A percentile compares a stretch with the other conserved stretches of the same genome.
These are phyloP conservation scores for Leccinum rimulosum DNA, from an alignment of 768 basidiomycete species.

Conservation along the genomic window DNA sequence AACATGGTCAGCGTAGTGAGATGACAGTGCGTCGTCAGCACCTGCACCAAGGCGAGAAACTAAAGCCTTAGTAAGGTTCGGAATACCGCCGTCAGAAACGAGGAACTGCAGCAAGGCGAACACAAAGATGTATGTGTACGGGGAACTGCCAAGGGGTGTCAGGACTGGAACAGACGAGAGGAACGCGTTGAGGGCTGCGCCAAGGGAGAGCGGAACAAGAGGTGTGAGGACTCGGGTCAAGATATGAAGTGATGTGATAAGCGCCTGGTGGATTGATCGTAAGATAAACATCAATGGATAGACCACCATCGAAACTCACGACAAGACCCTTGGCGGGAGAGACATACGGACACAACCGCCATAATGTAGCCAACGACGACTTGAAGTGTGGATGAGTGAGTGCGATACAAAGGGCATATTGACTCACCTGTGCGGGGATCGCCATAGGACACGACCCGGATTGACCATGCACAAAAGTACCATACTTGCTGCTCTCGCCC, in stretches of 20 bases:
- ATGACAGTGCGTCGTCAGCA: conserved; percentile 61
- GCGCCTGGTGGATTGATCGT: conserved; percentile 36
- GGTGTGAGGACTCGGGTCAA: conserved; percentile 77
- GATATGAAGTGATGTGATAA: conserved; percentile 70
- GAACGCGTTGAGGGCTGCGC: conserved; percentile 34
- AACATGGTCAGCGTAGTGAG: conserved; percentile 79
- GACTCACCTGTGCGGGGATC: conserved; percentile 13
- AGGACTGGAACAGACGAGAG: conserved; percentile 19
- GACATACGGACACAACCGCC: conserved; percentile 20
- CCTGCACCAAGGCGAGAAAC: conserved; percentile 92
- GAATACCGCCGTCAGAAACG: conserved; percentile 73
- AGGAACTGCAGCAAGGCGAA: conserved; percentile 74
- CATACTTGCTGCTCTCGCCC: conserved; percentile 59
- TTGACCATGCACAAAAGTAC: conserved; percentile 52
- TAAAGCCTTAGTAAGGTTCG: conserved; percentile 64
- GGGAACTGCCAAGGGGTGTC: conserved; percentile 37
- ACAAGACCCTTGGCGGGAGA: conserved; percentile 22
- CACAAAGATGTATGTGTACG: conserved; percentile 66
- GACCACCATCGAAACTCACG: conserved; percentile 10
- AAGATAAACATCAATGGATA: background rate
- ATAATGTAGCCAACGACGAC: conserved; percentile 17
- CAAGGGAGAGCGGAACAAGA: conserved; percentile 67
- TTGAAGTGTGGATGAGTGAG: conserved; percentile 9
- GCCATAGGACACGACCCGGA: background rate
- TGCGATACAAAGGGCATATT: background rate